Evolutionary conservation across 495 filamentous ascomycete species (phyloP).

Genomic region (Xylaria castorea): DNA sequence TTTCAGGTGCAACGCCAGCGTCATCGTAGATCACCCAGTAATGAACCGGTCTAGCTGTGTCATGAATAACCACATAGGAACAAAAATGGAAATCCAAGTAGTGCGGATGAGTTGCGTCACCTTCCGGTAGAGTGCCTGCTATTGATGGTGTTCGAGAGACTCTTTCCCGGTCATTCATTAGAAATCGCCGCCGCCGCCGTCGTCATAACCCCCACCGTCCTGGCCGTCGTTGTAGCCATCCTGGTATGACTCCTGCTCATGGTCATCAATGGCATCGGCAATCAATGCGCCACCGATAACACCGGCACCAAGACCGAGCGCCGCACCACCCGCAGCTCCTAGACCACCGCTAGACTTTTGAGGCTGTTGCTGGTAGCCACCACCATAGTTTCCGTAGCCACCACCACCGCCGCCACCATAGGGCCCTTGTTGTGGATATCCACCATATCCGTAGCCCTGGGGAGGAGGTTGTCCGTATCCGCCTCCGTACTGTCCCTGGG

Average conservation of each 20-base stretch:
- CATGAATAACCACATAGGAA: constrained; percentile 80
- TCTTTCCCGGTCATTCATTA: constrained; percentile 39
- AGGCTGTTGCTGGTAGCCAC: constrained; percentile 29
- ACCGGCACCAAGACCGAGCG: constrained; percentile 78
- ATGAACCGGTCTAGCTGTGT: constrained; percentile 75
- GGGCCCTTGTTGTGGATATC: constrained; percentile 32
- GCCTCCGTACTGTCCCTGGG: constrained; percentile 44
- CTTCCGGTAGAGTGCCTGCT: constrained; percentile 82
- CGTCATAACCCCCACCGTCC: constrained; percentile 45
- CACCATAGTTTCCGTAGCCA: constrained; percentile 46
- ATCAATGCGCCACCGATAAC: constrained; percentile 74
- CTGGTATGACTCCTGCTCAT: constrained; percentile 59
- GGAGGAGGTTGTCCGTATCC: constrained; percentile 31
- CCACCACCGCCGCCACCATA: constrained; percentile 33
- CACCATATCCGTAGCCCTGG: constrained; percentile 32
- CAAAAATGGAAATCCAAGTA: constrained; percentile 85
- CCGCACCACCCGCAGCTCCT: constrained; percentile 72
- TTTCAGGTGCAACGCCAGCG: constrained; percentile 64
- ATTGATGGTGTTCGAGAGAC: background rate
- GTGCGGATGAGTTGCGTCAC: constrained; percentile 83
- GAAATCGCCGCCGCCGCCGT: constrained; percentile 57
- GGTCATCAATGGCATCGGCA: constrained; percentile 67
- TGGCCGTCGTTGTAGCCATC: constrained; percentile 55
- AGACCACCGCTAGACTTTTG: constrained; percentile 59
- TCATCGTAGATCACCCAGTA: constrained; percentile 88